Conservation (phyloP, 257 asterid genomes). For the Ehretia macrophylla region DNA sequence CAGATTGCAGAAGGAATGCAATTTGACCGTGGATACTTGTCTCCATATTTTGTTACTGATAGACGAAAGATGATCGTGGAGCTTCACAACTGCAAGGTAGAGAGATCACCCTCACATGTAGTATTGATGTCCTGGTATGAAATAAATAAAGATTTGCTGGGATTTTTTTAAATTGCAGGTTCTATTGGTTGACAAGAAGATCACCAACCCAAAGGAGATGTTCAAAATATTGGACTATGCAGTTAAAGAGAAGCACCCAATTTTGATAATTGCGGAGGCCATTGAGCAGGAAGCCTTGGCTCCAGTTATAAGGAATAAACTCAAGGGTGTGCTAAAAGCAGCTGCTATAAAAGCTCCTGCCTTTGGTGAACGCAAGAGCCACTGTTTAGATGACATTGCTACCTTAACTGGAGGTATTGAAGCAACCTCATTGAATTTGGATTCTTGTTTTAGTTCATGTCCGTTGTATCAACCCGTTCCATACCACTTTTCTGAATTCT, state of each 20-base stretch:
- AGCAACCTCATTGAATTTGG: conserved; percentile 1
- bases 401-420: conserved; percentile 76
- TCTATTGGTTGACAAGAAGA: conserved; percentile 77
- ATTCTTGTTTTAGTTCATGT: neutral
- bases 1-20: conserved; percentile 83
- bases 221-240: conserved; percentile 75
- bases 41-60: conserved; percentile 82
- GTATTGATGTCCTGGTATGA: neutral
- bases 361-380: conserved; percentile 77
- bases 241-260: conserved; percentile 67
- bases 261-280: conserved; percentile 68
- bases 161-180: conserved; percentile 44
- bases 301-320: conserved; percentile 73
- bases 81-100: conserved; percentile 78
- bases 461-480: too few species aligned
- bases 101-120: conserved; percentile 1
- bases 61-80: conserved; percentile 60
- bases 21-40: conserved; percentile 80
- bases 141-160: conserved; percentile 1
- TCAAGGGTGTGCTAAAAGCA: conserved; percentile 64
- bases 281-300: conserved; percentile 77
- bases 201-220: conserved; percentile 60
- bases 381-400: conserved; percentile 73
- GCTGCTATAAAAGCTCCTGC: conserved; percentile 82
- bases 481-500: too few species aligned